Evolutionary conservation across 257 asterid species (phyloP).

Genomic region (Ilex asprella): DNA sequence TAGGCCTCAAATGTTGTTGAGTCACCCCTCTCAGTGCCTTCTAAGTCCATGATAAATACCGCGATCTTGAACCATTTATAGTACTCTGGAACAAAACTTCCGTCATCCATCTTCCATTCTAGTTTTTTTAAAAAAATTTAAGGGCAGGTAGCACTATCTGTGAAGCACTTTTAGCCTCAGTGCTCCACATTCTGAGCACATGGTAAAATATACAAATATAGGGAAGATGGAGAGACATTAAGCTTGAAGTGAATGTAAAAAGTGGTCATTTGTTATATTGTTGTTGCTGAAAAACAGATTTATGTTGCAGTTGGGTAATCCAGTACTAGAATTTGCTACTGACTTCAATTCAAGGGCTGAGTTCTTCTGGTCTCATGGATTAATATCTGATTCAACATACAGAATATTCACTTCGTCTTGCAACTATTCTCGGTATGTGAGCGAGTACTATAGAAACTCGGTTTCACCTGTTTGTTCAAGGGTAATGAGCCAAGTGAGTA

Average conservation of each 20-base stretch:
- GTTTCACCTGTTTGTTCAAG: constrained; percentile 41
- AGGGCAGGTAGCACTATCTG: no score
- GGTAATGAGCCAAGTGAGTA: constrained; percentile 47
- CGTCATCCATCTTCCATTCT: no score
- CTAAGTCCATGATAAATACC: no score
- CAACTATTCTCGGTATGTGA: constrained; percentile 58
- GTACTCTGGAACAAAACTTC: no score
- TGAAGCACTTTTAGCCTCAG: no score
- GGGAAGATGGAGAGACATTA: background rate
- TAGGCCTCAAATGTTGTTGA: no score
- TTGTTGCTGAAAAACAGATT: background rate
- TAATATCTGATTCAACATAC: constrained; percentile 62
- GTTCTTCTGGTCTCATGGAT: constrained; percentile 74
- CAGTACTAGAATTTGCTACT: constrained; percentile 53
- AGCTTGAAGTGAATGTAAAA: background rate
- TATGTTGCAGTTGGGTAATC: constrained; percentile 61
- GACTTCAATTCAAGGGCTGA: constrained; percentile 69
- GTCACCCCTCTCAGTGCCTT: no score
- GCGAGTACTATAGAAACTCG: constrained; percentile 48
- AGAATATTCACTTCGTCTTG: constrained; percentile 44
- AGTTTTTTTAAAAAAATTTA: no score
- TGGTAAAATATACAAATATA: no score
- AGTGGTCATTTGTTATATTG: no score
- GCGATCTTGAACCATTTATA: no score
- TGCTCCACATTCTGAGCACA: background rate